Evolutionary conservation across 441 rosid species (phyloP), one percentile per base, ranked within the genome.

Genomic region (Gossypium schwendimanii): DNA sequence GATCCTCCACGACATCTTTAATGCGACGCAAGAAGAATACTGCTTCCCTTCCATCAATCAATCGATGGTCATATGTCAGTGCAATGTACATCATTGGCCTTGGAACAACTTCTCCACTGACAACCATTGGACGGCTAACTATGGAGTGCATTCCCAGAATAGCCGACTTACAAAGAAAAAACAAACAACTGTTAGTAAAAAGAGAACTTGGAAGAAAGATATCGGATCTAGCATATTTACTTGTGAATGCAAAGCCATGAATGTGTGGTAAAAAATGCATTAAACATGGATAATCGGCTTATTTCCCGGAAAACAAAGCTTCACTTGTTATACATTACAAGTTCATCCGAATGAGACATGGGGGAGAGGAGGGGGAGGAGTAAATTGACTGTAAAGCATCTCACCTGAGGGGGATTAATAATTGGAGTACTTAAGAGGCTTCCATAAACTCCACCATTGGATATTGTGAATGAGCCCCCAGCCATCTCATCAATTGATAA

Each of bases 401-500:
- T n/a, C 54, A 86, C 87, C 90, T 84, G 88, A 41, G 90, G 88
- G 18, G 87, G 87, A 75, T 86, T 86, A 74, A 84, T 86, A 67
- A 86, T 86, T 15, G 90, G 88, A 49, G 88, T 86, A 59, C 90
- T 83, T 64, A 84, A 50, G 20, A 84, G 90, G 74, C 87, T 84
- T 62, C 88, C 90, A 21, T 84, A 86, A 45, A 84, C 90, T 52
- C 90, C 90, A 53, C 88, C 88, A 49, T 85, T 87, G 21, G 87
- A 85, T 67, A 87, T 77, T 3, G 91, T 87, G 75, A 85, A 85
- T 65, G 88, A 72, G 61, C 87, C 88, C 67, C 91, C 91, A 47
- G 91, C 91, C 91, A 87, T 87, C 67, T 87, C 91, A 75, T 85
- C 91, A 49, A 87, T 85, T 9, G 88, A 85, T 66, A 87, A 75